These are phyloP conservation scores for Sugiyamaella boreocaroliniensis DNA, from an alignment of 805 yeast genomes.

Conservation along the genomic window DNA sequence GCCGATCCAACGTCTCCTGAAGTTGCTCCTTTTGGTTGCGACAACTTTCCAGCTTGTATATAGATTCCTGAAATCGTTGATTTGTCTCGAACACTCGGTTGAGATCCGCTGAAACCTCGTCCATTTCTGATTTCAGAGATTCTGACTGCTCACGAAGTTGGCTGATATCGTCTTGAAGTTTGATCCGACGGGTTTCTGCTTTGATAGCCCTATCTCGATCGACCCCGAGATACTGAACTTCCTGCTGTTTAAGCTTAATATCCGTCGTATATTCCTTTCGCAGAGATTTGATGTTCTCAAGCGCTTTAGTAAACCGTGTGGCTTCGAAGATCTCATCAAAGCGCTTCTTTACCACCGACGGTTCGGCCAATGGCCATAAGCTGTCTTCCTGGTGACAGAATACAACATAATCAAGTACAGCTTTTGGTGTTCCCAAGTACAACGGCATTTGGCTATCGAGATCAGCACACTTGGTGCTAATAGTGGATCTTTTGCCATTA, in stretches of 20 bases:
- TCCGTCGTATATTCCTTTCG: constrained; percentile 74
- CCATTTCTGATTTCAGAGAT: constrained; percentile 44
- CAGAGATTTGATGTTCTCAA: constrained; percentile 68
- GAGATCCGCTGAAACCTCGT: constrained; percentile 48
- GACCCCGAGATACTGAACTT: constrained; percentile 65
- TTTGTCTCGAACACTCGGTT: constrained; percentile 63
- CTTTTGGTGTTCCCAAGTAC: constrained; percentile 79
- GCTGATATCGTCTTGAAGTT: constrained; percentile 40
- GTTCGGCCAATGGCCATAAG: constrained; percentile 88
- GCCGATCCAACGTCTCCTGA: constrained; percentile 45
- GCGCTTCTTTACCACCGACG: constrained; percentile 77
- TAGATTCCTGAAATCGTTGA: constrained; percentile 70
- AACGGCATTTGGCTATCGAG: constrained; percentile 75
- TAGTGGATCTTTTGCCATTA: constrained; percentile 59
- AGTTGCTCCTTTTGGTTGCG: constrained; percentile 42
- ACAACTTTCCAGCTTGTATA: constrained; percentile 57
- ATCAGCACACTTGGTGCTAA: constrained; percentile 78
- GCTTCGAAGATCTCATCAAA: constrained; percentile 98
- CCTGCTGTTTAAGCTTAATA: constrained; percentile 66
- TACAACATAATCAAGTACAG: constrained; percentile 84
- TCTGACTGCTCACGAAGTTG: constrained; percentile 44
- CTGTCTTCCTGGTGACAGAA: constrained; percentile 98
- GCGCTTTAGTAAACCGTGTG: constrained; percentile 81
- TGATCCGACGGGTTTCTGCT: constrained; percentile 42
- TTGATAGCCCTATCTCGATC: constrained; percentile 69